These are phyloP conservation scores for Huntiella bhutanensis DNA, from an alignment of 2,329 filamentous ascomycete genomes.

Conservation along the genomic window DNA sequence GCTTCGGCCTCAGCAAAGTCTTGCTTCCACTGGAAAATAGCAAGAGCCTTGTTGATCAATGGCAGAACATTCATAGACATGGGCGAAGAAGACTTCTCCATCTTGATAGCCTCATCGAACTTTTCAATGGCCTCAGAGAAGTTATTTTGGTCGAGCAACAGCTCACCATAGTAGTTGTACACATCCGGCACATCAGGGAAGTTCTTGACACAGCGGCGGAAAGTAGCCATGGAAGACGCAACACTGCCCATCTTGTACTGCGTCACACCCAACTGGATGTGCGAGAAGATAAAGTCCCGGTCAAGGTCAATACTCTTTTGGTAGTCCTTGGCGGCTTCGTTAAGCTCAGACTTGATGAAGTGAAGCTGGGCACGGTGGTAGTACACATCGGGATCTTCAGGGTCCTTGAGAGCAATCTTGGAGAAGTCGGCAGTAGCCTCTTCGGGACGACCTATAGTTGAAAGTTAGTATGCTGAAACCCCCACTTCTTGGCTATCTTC, in stretches of 20 bases:
- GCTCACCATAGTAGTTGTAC: conserved; percentile 98
- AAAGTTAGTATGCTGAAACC: conserved; percentile 5
- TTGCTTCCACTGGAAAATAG: conserved; percentile 95
- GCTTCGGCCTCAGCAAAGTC: conserved; percentile 90
- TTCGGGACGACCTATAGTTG: conserved; percentile 43
- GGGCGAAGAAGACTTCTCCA: conserved; percentile 89
- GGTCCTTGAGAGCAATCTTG: conserved; percentile 66
- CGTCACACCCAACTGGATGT: conserved; percentile 96
- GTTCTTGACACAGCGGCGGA: conserved; percentile 94
- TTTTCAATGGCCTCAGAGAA: conserved; percentile 91
- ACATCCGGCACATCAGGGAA: conserved; percentile 93
- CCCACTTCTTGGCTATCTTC: not conserved
- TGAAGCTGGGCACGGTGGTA: conserved; percentile 97
- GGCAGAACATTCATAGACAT: conserved; percentile 95
- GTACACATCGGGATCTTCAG: conserved; percentile 87
- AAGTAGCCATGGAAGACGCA: conserved; percentile 94
- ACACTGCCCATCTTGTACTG: conserved; percentile 99
- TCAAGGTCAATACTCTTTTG: conserved; percentile 98
- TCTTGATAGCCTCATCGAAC: conserved; percentile 95
- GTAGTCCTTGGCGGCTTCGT: conserved; percentile 91
- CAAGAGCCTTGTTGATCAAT: conserved; percentile 94
- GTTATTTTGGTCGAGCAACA: conserved; percentile 90
- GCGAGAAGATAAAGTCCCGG: conserved; percentile 92
- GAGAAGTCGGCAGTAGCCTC: conserved; percentile 77
- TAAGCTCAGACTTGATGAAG: conserved; percentile 90